Base-by-base conservation (phyloP, 2,329 filamentous ascomycete species). In the Aspergillus intermedius region DNA sequence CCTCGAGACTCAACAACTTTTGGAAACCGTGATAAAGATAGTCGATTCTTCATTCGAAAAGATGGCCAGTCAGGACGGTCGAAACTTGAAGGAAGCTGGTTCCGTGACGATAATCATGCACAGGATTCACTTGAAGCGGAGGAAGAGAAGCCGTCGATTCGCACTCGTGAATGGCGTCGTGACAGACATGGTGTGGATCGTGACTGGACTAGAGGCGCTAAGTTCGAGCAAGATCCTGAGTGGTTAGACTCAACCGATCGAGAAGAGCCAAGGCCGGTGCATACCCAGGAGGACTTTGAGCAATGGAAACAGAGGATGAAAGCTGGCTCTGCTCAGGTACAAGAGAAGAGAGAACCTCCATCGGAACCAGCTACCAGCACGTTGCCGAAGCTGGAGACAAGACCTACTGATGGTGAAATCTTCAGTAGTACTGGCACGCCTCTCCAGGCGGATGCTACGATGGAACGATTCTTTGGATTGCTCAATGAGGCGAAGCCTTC, bases 261-360 rank as follows among this genome's bases (percentile, higher is more conserved):
- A 19, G 84, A 86, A 50, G 85, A 88, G 45, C 82, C 85, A 59
- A 74, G 79, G 32, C 81, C 86, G 59, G 80, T 78, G 4, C 87
- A 88, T 59, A 95, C 90, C 1, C 85, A 88, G 60, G 90, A 94
- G 62, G 91, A 96, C 57, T 94, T 96, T 67, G 86, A 94, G 71
- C 88, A 88, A 57, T 96, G 91, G 83, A 95, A 95, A 77, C 88
- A 94, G 59, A 80, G 79, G 54, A 94, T 94, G 89, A 91, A 87
- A 68, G 83, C 83, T 35, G 78, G 81, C 53, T 81, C 68, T 46
- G 48, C 61, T 34, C 57, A 70, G 43, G 54, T 66, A 28, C 61
- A 69, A 35, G 58, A 64, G 8, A 68, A 68, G 44, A 70, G 77
- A 49, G 76, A 75, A 59, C 50, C 52, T 3, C 49, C 47, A 13